Percentiles rank a stretch among this genome's conserved stretches.
Conservation (phyloP, 768 basidiomycete genomes). For the Auriscalpium orientale region DNA sequence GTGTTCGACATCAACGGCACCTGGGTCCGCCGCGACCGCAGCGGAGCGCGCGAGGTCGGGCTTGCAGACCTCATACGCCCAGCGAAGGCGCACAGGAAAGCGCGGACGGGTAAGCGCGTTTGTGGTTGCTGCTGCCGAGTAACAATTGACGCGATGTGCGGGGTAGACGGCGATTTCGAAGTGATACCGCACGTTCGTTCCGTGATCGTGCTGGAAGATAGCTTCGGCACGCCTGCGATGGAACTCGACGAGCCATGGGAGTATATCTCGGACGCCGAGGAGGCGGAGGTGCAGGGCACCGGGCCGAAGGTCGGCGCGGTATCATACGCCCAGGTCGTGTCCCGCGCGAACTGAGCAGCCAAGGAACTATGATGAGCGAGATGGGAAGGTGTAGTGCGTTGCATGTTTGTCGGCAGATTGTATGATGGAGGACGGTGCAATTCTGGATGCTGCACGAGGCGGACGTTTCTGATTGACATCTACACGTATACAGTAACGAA, state of each 20-base stretch:
- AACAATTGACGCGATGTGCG: neutral
- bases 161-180: slow-evolving; percentile 47
- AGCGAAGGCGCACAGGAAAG: slow-evolving; percentile 26
- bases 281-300: slow-evolving; percentile 2
- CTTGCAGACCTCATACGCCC: slow-evolving; percentile 20
- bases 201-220: slow-evolving; percentile 54
- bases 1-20: slow-evolving; percentile 17
- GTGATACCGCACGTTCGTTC: slow-evolving; percentile 44
- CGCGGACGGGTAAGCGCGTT: slow-evolving; percentile 37
- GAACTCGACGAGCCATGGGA: slow-evolving; percentile 53
- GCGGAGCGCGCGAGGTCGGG: slow-evolving; percentile 16
- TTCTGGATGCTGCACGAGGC: too few species aligned
- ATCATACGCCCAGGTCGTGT: slow-evolving; percentile 37
- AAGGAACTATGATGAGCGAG: too few species aligned
- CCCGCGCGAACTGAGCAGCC: slow-evolving; percentile 13
- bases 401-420: too few species aligned
- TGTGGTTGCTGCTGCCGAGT: neutral
- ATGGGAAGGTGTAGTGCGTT: too few species aligned
- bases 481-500: slow-evolving; percentile 6
- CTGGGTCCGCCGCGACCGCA: neutral
- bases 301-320: slow-evolving; percentile 14
- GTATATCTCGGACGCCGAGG: slow-evolving; percentile 38
- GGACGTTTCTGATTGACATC: neutral
- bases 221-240: slow-evolving; percentile 25
- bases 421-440: too few species aligned